Evolutionary conservation across 2,329 filamentous ascomycete species (phyloP).

Genomic region (Pseudocercospora eumusae): DNA sequence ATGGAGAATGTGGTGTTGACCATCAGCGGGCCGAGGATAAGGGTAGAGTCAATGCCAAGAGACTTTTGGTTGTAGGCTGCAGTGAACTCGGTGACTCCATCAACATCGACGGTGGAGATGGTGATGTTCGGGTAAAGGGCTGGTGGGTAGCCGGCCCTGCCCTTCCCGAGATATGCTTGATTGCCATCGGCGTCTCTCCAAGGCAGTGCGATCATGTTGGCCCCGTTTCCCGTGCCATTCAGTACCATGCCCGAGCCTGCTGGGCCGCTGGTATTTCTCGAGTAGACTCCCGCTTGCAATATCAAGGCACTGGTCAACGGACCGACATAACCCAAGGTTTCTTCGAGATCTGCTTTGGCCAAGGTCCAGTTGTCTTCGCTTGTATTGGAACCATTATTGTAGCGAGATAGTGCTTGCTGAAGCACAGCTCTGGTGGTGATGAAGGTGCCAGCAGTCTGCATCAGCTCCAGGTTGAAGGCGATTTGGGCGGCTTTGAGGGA

Average conservation of each 20-base stretch:
- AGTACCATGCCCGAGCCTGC: slow-evolving; percentile 57
- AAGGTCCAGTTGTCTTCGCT: slow-evolving; percentile 61
- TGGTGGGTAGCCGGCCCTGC: slow-evolving; percentile 65
- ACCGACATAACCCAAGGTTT: slow-evolving; percentile 62
- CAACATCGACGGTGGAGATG: slow-evolving; percentile 40
- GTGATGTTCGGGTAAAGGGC: slow-evolving; percentile 77
- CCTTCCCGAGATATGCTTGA: slow-evolving; percentile 62
- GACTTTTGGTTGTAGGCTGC: slow-evolving; percentile 48
- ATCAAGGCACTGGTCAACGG: slow-evolving; percentile 54
- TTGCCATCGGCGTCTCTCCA: slow-evolving; percentile 61
- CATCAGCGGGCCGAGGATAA: slow-evolving; percentile 74
- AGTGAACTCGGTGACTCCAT: slow-evolving; percentile 35
- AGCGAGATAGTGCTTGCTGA: slow-evolving; percentile 54
- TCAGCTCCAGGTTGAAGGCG: slow-evolving; percentile 73
- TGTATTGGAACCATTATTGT: slow-evolving; percentile 56
- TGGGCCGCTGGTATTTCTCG: slow-evolving; percentile 64
- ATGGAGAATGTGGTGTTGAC: slow-evolving; percentile 74
- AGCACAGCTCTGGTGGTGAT: slow-evolving; percentile 65
- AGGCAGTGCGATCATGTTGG: slow-evolving; percentile 61
- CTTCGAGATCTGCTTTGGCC: slow-evolving; percentile 66
- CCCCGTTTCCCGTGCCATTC: slow-evolving; percentile 60
- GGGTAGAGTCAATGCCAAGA: slow-evolving; percentile 53
- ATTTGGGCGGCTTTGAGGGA: slow-evolving; percentile 87
- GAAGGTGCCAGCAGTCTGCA: slow-evolving; percentile 72
- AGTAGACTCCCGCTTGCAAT: slow-evolving; percentile 71